Evolutionary conservation across 805 yeast genomes (phyloP).

Genomic region (Nakazawaea holstii): DNA sequence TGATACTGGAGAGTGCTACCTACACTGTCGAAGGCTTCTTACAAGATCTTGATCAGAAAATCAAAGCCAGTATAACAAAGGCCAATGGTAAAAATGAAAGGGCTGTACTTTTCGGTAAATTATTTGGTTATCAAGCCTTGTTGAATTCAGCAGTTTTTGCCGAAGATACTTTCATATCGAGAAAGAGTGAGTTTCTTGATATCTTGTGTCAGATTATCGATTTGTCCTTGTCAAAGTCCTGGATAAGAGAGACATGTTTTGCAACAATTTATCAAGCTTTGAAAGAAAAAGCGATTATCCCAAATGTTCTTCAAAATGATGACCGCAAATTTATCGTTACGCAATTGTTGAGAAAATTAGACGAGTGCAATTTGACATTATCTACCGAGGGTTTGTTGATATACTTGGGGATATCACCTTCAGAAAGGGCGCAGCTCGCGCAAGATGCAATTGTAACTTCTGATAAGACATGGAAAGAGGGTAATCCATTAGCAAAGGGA

Average conservation of each 20-base stretch:
- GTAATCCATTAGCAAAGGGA: constrained; percentile 69
- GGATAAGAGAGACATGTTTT: constrained; percentile 82
- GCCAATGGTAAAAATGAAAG: constrained; percentile 73
- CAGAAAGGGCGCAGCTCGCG: constrained; percentile 15
- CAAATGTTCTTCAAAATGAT: constrained; percentile 16
- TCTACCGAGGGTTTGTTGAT: constrained; percentile 81
- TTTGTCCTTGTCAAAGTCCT: constrained; percentile 60
- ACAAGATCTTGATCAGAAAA: constrained; percentile 27
- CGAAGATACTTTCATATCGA: constrained; percentile 17
- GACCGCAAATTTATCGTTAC: constrained; percentile 1
- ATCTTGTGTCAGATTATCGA: constrained; percentile 46
- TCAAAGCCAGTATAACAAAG: constrained; percentile 33
- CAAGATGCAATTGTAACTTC: constrained; percentile 17
- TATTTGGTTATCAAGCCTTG: constrained; percentile 79
- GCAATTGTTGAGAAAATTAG: constrained; percentile 33
- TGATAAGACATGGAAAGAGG: constrained; percentile 52
- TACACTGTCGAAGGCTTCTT: constrained; percentile 35
- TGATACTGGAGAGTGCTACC: constrained; percentile 19
- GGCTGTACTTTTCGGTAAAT: constrained; percentile 70
- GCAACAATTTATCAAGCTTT: constrained; percentile 61
- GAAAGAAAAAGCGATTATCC: constrained; percentile 17
- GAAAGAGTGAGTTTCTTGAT: constrained; percentile 26
- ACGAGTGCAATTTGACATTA: constrained; percentile 49
- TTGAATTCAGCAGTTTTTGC: constrained; percentile 46
- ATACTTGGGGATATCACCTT: constrained; percentile 46